Base-by-base conservation (phyloP, 148 eudicot genomes). In the Diospyros kaki region DNA sequence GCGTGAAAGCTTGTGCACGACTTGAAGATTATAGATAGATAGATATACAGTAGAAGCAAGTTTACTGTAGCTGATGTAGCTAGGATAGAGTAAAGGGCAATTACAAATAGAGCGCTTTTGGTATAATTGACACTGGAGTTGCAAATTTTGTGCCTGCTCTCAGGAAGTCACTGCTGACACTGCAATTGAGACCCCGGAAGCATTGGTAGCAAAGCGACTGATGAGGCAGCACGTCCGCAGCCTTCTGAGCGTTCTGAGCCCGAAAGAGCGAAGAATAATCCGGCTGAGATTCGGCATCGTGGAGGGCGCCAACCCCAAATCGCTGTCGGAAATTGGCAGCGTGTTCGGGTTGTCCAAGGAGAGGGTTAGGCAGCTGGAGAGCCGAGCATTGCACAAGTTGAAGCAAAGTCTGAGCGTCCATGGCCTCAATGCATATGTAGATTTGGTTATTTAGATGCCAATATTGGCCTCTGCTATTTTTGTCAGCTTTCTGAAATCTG, bases 151-250 rank as follows among this genome's bases (percentile, higher is more conserved):
- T 69, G 43, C 41, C 13, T 67, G 53, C 28, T 67, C 39, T 41
- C 89, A 94, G 98, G 94, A 91, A 80, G 78, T 94, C 64, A 91
- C 95, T 41, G 88, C 93, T 39, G 95, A 94, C 83, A 75, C 84
- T 15, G 67, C 84, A 76, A 72, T 86, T 68, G 95, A 91, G 78
- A 73, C 54, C 66, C 92, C 97, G 17, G 87, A 85, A 10, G 68
- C 76, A 6, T 73, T 84, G 44, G 90, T 86, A 45, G 78, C 82
- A 42, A 92, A 80, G 79, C 87, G 90, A 71, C 71, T 87, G 51
- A 92, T 94, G 97, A 83, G 96, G 89, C 89, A 73, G 73, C 97
- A 94, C 54, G 76, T 89, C 44, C 82, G 89, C 43, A 81, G 60
- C 81, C 88, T 92, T 72, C 87, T 94, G 58, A 68, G 85, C 46